These are phyloP conservation scores for Candida labiduridarum DNA, from an alignment of 1,139 yeast genomes.

Conservation along the genomic window DNA sequence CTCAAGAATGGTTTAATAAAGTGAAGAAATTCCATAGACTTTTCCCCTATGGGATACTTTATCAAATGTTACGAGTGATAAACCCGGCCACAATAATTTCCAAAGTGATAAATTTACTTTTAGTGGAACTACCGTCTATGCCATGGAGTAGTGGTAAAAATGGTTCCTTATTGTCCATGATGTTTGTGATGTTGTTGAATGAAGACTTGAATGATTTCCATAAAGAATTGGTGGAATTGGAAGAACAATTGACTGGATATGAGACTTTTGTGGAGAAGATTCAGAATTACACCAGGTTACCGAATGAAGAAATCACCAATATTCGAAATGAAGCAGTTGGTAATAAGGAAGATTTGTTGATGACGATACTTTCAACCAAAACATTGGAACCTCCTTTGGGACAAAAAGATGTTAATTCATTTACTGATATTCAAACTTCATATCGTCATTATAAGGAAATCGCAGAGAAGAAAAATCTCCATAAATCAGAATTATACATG, in stretches of 20 bases:
- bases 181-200: conserved; percentile 71
- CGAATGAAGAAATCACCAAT: conserved; percentile 19
- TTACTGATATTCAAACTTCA: conserved; percentile 20
- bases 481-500: conserved; percentile 36
- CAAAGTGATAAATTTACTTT: conserved; percentile 72
- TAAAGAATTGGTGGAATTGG: conserved; percentile 52
- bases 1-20: conserved; percentile 72
- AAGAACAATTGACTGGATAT: conserved; percentile 21
- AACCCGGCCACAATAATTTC: conserved; percentile 86
- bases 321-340: conserved; percentile 27
- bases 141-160: conserved; percentile 33
- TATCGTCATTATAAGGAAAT: conserved; percentile 23
- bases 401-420: conserved; percentile 1
- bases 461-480: conserved; percentile 16
- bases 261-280: conserved; percentile 28
- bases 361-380: conserved; percentile 27
- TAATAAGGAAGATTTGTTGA: conserved; percentile 24
- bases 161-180: conserved; percentile 65
- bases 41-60: conserved; percentile 76
- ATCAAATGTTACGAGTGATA: conserved; percentile 74
- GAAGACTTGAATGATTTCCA: conserved; percentile 78
- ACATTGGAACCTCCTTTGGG: conserved; percentile 20
- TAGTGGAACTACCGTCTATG: conserved; percentile 65
- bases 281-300: conserved; percentile 24
- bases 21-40: conserved; percentile 67